A percentile compares a stretch with the other conserved stretches of the same genome.
These are phyloP conservation scores for Fusarium redolens DNA, from an alignment of 2,329 filamentous ascomycete species.

Conservation along the genomic window DNA sequence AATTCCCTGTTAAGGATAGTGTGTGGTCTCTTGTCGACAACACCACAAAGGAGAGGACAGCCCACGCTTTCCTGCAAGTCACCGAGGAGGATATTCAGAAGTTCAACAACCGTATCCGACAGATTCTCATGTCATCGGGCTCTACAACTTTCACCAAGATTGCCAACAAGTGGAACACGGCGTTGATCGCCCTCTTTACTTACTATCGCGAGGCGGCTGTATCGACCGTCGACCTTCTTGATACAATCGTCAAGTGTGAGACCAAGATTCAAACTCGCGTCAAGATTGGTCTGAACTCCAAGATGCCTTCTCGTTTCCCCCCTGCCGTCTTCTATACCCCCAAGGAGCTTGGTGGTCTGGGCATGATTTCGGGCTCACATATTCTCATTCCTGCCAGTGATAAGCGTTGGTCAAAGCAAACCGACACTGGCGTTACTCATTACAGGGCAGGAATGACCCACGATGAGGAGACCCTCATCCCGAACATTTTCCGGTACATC, in stretches of 20 bases:
- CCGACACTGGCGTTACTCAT: constrained; percentile 95
- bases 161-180: constrained; percentile 99
- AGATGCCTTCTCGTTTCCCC: constrained; percentile 99
- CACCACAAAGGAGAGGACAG: constrained; percentile 94
- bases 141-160: constrained; percentile 99
- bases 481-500: constrained; percentile 99
- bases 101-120: constrained; percentile 98
- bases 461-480: constrained; percentile 96
- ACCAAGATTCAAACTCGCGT: constrained; percentile 99
- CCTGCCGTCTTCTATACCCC: constrained; percentile 99
- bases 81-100: constrained; percentile 98
- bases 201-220: constrained; percentile 99
- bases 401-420: constrained; percentile 98
- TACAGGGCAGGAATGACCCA: constrained; percentile 98
- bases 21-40: constrained; percentile 99
- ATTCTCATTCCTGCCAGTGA: constrained; percentile 97
- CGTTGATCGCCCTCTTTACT: constrained; percentile 94
- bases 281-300: constrained; percentile 98
- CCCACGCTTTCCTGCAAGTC: constrained; percentile 96
- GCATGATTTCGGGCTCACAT: constrained; percentile 99
- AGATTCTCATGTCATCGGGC: constrained; percentile 99
- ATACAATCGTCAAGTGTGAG: constrained; percentile 99
- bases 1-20: constrained; percentile 97
- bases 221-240: constrained; percentile 90
- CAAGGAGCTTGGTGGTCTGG: constrained; percentile 94